Evolutionary conservation across 495 filamentous ascomycete species (phyloP), one percentile per base, ranked within the genome.

Genomic region (Clohesyomyces aquaticus): DNA sequence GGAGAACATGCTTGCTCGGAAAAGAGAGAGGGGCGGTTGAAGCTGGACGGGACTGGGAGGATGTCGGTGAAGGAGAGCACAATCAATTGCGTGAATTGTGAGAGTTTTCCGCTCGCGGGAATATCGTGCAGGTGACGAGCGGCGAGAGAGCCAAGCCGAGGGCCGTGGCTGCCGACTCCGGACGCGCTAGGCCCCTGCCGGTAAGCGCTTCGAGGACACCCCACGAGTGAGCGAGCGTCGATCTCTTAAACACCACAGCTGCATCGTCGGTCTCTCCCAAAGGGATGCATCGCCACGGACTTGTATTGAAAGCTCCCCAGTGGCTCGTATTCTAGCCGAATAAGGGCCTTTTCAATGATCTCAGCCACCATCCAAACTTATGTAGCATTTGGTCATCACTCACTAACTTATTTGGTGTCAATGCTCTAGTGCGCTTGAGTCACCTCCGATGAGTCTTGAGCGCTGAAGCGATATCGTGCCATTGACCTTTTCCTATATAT

Each of bases 1-100:
- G 58, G 87, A 81, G 73, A 93, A 93, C 91, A 95, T 96, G 47
- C 66, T 88, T 77, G 45, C n/a, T 14, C 48, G 32, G 32, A 62
- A 58, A 21, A 63, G 49, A 32, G 65, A 45, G 55, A 62, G 55
- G 23, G 64, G 64, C 57, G 63, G 63, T 63, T 59, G 59, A 63
- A 12, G 41, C n/a, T 70, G 53, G 49, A 50, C 60, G 35, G 49
- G 59, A 66, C 18, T 45, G 46, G 18, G 59, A 3, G n/a, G 8
- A 19, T 16, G 22, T n/a, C 16, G 45, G 18, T 22, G 45, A 41
- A 29, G 4, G 58, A 25, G 47, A 58, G 58, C 50, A 38, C 9
- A 50, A 25, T 19, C 21, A 49, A 35, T 35, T 8, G 54, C 22
- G 22, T 11, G 53, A 62, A 23, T 22, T 53, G 29, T 4, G 53